Base-by-base conservation (phyloP, 352 stramenopile species). In the Phytophthora pisi region DNA sequence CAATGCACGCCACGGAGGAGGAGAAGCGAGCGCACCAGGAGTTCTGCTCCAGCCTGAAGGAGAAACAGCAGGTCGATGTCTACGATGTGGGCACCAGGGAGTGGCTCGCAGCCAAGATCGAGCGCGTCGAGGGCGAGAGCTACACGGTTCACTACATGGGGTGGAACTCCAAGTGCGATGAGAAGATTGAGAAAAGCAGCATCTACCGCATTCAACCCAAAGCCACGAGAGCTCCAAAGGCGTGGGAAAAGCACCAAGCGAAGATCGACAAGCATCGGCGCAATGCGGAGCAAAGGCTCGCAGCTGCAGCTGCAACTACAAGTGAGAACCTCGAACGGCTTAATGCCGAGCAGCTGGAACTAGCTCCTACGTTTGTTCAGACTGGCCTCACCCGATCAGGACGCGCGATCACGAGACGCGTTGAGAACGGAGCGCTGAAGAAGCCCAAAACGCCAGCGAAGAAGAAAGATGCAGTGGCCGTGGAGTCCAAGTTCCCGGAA, bases 31-130 rank as follows among this genome's bases (percentile, higher is more conserved):
- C 16, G 18, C 61, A 72, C 38, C 56, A 78, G 16, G 49, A 74
- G 3, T 88, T 88, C 40, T 81, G 57, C 43, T 8, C 16, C 9
- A 60, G 68, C 20, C 28, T 92, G 24, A 34, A 59, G 18, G 54
- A 43, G 13, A 78, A 79, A 9, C 64, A 82, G 31, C 75, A 86
- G 8, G 77, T 91, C 16, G 85, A 93, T 53, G 79, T 92, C 16
- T 90, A 70, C 51, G 86, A 84, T 52, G 61, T 79, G 47, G 45
- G 68, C 34, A 83, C 70, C 18, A 78, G 86, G 36, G 56, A 64
- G 47, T 93, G 85, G 85, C 64, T 92, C 51, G 65, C 85, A 3
- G 83, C 83, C 28, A 89, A 85, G 60, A 76, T 92, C 42, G 75
- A 85, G 15, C 40, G 34, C 4, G 43, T 78, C 10, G 49, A 74